These are phyloP conservation scores for Pythium insidiosum DNA, from an alignment of 352 stramenopile species.

Conservation along the genomic window DNA sequence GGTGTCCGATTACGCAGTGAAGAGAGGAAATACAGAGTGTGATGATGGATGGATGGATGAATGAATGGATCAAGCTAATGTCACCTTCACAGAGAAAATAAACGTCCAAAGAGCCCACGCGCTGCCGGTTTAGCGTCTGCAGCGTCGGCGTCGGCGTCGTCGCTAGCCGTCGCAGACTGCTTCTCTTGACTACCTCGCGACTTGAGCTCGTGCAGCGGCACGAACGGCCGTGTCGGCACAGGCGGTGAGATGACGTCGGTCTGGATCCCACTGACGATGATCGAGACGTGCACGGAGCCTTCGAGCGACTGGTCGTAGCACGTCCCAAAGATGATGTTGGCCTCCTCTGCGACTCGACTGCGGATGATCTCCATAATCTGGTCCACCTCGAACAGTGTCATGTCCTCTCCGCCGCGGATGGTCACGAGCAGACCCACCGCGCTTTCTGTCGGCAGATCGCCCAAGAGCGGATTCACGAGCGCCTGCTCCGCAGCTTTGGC, in stretches of 20 bases:
- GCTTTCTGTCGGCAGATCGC: constrained; percentile 89
- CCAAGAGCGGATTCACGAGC: constrained; percentile 93
- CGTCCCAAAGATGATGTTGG: constrained; percentile 88
- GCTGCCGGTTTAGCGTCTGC: constrained; percentile 15
- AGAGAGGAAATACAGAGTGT: too few relatives aligned
- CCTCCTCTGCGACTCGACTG: constrained; percentile 62
- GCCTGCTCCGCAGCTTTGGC: constrained; percentile 88
- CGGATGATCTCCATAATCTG: constrained; percentile 86
- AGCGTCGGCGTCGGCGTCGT: constrained; percentile 8
- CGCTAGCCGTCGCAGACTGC: constrained; percentile 4
- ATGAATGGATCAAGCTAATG: too few relatives aligned
- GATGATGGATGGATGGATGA: too few relatives aligned
- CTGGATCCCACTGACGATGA: constrained; percentile 86
- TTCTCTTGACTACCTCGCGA: too few relatives aligned
- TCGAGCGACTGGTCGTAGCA: constrained; percentile 80
- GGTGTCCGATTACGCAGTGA: too few relatives aligned
- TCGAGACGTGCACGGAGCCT: constrained; percentile 79
- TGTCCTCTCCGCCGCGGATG: constrained; percentile 89
- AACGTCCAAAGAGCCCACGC: constrained; percentile 55
- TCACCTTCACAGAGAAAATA: constrained; percentile 56
- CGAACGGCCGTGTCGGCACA: constrained; percentile 37
- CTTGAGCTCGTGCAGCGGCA: constrained; percentile 33
- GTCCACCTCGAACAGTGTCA: constrained; percentile 92
- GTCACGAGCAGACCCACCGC: constrained; percentile 94
- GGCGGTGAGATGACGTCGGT: constrained; percentile 77